These are phyloP conservation scores for Citrullus mucosospermus DNA, from an alignment of 306 rosid species.

Conservation along the genomic window DNA sequence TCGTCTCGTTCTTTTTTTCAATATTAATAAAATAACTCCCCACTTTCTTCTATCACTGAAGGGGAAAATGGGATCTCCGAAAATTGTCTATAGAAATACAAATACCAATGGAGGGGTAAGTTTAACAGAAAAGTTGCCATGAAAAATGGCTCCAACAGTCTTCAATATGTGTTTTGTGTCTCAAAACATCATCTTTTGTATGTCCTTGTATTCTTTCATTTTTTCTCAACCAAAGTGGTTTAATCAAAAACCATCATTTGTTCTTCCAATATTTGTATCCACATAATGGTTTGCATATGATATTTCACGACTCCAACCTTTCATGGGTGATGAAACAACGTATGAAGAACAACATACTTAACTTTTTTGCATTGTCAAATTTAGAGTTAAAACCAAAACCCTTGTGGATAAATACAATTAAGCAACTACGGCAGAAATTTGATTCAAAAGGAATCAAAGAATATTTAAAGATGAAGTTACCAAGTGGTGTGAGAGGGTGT, in stretches of 20 bases:
- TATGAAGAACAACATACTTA: neutral
- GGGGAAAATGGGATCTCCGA: neutral
- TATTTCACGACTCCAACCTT: neutral
- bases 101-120: neutral
- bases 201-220: too few species aligned
- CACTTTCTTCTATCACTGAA: neutral
- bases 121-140: too few species aligned
- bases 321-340: neutral
- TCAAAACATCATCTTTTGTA: too few species aligned
- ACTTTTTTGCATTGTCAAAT: neutral
- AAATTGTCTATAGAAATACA: slow-evolving; percentile 9
- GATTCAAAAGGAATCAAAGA: neutral
- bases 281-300: neutral
- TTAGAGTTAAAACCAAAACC: neutral
- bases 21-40: neutral
- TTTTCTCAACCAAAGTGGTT: too few species aligned
- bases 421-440: neutral
- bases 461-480: neutral
- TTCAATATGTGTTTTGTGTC: too few species aligned
- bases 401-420: neutral
- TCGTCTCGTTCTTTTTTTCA: neutral
- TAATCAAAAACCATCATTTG: neutral
- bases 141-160: too few species aligned
- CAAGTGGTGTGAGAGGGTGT: too few species aligned
- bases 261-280: neutral